Percentiles rank a stretch among this genome's conserved stretches.
Conservation (phyloP, 768 basidiomycete genomes). For the Rickenella mellea region DNA sequence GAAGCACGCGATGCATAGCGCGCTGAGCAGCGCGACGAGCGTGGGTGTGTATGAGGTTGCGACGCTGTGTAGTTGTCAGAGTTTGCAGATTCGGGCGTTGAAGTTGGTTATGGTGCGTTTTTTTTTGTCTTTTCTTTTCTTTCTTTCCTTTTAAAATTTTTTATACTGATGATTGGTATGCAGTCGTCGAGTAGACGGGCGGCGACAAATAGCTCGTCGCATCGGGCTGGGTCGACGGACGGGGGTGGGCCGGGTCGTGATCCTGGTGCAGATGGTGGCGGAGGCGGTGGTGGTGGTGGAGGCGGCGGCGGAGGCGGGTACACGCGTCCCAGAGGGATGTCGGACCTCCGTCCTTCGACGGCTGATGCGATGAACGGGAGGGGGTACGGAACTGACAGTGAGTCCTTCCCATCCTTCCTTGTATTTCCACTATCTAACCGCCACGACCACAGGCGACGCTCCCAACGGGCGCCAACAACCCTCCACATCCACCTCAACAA, state of each 20-base stretch:
- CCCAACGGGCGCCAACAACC: neutral
- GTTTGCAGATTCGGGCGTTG: slow-evolving; percentile 79
- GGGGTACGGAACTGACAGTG: neutral
- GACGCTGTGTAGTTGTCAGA: slow-evolving; percentile 80
- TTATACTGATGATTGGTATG: slow-evolving; percentile 10
- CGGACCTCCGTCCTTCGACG: slow-evolving; percentile 36
- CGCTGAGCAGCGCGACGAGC: slow-evolving; percentile 73
- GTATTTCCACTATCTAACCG: neutral
- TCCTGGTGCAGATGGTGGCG: slow-evolving; percentile 26
- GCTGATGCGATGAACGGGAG: slow-evolving; percentile 4
- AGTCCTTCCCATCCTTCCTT: neutral
- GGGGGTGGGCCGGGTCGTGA: slow-evolving; percentile 19
- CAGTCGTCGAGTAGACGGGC: slow-evolving; percentile 48
- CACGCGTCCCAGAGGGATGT: slow-evolving; percentile 61
- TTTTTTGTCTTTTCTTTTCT: slow-evolving; percentile 2
- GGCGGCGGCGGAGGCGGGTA: slow-evolving; percentile 18
- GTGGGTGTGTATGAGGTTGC: slow-evolving; percentile 94
- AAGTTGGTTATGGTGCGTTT: slow-evolving; percentile 73
- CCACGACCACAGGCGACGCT: neutral
- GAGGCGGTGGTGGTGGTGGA: slow-evolving; percentile 25
- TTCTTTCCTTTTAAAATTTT: slow-evolving; percentile 8
- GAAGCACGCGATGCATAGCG: slow-evolving; percentile 91
- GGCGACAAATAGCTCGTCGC: slow-evolving; percentile 22
- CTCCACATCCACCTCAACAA: too few relatives aligned
- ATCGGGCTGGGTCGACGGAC: slow-evolving; percentile 28